A percentile compares a stretch with the other conserved stretches of the same genome.
Conservation (phyloP, 768 basidiomycete species). For the Mycena venus region DNA sequence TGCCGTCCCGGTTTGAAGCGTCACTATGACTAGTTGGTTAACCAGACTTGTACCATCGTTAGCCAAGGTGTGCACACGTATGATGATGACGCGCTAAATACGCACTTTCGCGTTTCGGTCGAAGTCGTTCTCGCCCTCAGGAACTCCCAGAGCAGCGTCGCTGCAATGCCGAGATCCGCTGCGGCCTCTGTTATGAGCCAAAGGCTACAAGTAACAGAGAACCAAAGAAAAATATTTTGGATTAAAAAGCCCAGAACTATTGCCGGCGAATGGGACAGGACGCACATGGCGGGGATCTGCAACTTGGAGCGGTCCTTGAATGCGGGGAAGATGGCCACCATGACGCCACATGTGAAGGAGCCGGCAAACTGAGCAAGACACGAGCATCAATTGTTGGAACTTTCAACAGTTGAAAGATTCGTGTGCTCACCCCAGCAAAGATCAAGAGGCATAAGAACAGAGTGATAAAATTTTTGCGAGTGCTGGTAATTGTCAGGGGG, state of each 20-base stretch:
- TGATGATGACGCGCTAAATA: too few relatives aligned
- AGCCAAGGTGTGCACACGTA: too few relatives aligned
- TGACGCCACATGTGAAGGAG: too few relatives aligned
- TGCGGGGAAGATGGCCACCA: background rate
- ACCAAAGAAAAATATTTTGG: background rate
- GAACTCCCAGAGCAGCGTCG: background rate
- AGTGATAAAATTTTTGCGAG: background rate
- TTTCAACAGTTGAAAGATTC: background rate
- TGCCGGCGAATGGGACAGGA: background rate
- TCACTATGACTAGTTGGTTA: too few relatives aligned
- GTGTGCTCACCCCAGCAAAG: background rate
- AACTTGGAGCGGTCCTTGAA: background rate
- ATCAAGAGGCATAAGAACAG: background rate
- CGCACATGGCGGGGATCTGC: background rate
- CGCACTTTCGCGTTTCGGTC: too few relatives aligned
- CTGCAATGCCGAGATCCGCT: background rate
- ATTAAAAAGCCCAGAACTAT: background rate
- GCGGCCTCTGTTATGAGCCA: background rate
- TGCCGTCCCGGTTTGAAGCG: too few relatives aligned
- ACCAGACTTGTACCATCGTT: too few relatives aligned
- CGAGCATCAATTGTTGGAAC: background rate
- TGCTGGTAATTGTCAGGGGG: background rate
- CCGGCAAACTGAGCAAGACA: too few relatives aligned
- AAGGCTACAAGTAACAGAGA: background rate
- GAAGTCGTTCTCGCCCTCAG: too few relatives aligned